Base-by-base conservation (phyloP, 2,329 filamentous ascomycete species). In the Curvularia sp. region DNA sequence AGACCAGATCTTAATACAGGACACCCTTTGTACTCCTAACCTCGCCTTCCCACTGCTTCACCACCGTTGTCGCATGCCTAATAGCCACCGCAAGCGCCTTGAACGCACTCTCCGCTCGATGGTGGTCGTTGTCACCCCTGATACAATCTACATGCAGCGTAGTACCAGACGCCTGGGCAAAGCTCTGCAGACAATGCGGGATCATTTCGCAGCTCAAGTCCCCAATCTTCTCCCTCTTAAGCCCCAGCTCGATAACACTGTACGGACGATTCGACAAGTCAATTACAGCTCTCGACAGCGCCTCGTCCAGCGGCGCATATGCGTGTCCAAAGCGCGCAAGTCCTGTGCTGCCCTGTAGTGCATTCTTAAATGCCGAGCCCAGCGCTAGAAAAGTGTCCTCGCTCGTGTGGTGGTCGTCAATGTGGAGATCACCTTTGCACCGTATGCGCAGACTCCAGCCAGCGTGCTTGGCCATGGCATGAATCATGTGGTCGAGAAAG, bases 401-500 rank as follows among this genome's bases (percentile, higher is more conserved):
- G 64, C 93, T 90, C 8, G 94, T 97, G 85, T 99, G 95, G 81
- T 99, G 95, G 84, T 98, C 95, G 81, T 99, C 95, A 77, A 99
- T 97, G 82, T 96, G 91, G 52, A 98, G 81, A 80, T 99, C 95
- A 53, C 95, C 95, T 77, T 89, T 86, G 79, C 92, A 96, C 64
- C 87, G 83, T 56, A 99, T 82, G 30, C 87, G 87, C 69, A 99
- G 80, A 81, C 90, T 95, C 95, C 94, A 98, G 63, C 95, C 94
- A 5, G 91, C 88, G 80, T 99, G 95, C 80, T 99, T 98, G 49
- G 95, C 91, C 54, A 98, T 85, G 5, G 95, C 95, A 79, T 99
- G 95, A 49, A 98, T 85, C 94, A 99, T 98, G 83, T 99, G 95
- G 81, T 99, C 95, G 55, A 99, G 84, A 80, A 99, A 99, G 59